These are phyloP conservation scores for Phytophthora chlamydospora DNA, from an alignment of 352 stramenopile species.

Conservation along the genomic window DNA sequence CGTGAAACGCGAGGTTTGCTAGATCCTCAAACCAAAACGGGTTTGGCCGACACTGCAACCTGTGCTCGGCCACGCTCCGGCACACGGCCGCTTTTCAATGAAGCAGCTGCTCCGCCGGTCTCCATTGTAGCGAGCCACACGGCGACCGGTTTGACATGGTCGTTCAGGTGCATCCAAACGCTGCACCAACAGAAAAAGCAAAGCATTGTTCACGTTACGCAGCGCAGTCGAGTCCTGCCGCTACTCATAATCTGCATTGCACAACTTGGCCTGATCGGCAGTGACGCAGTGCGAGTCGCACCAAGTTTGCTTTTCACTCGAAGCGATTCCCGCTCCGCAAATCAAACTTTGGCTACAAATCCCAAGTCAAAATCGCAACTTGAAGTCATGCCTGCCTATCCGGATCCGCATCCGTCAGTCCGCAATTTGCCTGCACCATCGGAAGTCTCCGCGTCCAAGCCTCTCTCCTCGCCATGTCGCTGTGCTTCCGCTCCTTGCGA, in stretches of 20 bases:
- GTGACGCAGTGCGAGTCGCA: too few species aligned
- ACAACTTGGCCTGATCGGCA: neutral
- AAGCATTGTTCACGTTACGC: constrained; percentile 25
- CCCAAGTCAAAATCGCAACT: constrained; percentile 19
- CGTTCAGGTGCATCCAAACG: neutral
- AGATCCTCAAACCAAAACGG: too few species aligned
- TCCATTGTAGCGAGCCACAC: constrained; percentile 8
- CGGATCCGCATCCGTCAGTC: constrained; percentile 23
- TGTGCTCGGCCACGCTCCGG: too few species aligned
- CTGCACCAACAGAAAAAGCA: constrained; percentile 7
- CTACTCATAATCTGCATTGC: constrained; percentile 9
- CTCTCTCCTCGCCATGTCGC: constrained; percentile 4
- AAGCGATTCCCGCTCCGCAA: constrained; percentile 23
- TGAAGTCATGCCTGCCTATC: constrained; percentile 11
- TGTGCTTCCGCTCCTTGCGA: constrained; percentile 12
- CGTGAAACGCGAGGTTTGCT: too few species aligned
- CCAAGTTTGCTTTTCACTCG: constrained; percentile 3
- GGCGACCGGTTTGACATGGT: neutral
- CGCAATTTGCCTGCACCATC: constrained; percentile 40
- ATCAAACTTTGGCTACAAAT: constrained; percentile 26
- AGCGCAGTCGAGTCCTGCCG: neutral
- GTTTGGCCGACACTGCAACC: too few species aligned
- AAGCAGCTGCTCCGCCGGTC: neutral
- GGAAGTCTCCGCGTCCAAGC: constrained; percentile 17
- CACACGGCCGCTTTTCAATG: too few species aligned